Base-by-base conservation (phyloP, 1,284 basidiomycete species). In the Takashimella koratensis region DNA sequence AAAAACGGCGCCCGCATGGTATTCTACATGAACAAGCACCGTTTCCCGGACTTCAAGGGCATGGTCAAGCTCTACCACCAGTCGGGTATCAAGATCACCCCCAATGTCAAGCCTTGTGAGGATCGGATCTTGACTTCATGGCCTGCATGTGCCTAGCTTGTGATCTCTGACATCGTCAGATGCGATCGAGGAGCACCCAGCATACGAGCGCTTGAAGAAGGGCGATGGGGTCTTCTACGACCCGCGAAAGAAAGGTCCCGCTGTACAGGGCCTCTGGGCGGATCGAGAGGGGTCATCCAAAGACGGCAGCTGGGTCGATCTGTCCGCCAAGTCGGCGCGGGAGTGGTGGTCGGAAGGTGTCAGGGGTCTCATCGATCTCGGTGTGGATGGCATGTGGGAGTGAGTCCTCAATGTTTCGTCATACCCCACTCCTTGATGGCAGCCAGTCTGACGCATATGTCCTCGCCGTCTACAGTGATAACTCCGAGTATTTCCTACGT, bases 401-500 rank as follows among this genome's bases (percentile, higher is more conserved):
- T 47, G 45, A 47, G 24, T 47, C 6, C 16, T 16, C 4, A 23
- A 25, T 45, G 26, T 12, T 19, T 19, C 19, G 20, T 10, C n/a
- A 20, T 44, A 21, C 2, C 23, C 3, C 1, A n/a, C n/a, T 36
- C 49, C 55, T 27, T 53, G 39, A n/a, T n/a, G n/a, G n/a, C n/a
- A n/a, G n/a, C n/a, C n/a, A n/a, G n/a, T n/a, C n/a, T n/a, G n/a
- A n/a, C n/a, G n/a, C n/a, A n/a, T n/a, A n/a, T n/a, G n/a, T n/a
- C n/a, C n/a, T n/a, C n/a, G n/a, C 24, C 45, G 43, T 19, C 20
- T 13, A 4, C 52, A 73, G 71, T 60, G 75, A 76, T 57, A 76
- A 76, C 64, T 71, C 75, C 65, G 75, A 76, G 54, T 76, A 64
- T 51, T 65, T 71, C 22, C 64, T 75, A 16, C 74, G 72, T 26